Percentiles rank a stretch among this genome's conserved stretches.
These are phyloP conservation scores for Bryum argenteum DNA, from an alignment of 225 moss, liverwort and hornwort species.

Conservation along the genomic window DNA sequence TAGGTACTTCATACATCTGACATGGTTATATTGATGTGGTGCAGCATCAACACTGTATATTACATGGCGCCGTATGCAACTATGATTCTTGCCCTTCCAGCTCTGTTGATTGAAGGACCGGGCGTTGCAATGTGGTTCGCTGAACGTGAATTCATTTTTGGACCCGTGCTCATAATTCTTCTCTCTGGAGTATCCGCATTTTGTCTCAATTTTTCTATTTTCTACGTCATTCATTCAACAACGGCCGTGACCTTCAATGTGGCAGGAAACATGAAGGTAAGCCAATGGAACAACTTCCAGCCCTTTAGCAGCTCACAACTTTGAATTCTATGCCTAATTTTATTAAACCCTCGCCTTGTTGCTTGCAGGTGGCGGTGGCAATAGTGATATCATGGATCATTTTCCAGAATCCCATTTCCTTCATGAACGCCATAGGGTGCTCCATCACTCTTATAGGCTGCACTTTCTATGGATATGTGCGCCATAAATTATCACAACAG, in stretches of 20 bases:
- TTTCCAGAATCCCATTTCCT: slow-evolving; percentile 72
- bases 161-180: slow-evolving; percentile 63
- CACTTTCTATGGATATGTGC: slow-evolving; percentile 80
- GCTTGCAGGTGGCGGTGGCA: slow-evolving; percentile 73
- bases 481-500: slow-evolving; percentile 57
- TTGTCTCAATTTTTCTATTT: slow-evolving; percentile 82
- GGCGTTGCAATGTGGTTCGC: slow-evolving; percentile 57
- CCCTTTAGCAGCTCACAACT: not conserved
- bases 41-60: slow-evolving; percentile 85
- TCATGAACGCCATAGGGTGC: slow-evolving; percentile 76
- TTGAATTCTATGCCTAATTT: not conserved
- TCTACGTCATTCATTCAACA: slow-evolving; percentile 85
- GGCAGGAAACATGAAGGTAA: slow-evolving; percentile 85
- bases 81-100: slow-evolving; percentile 73
- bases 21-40: slow-evolving; percentile 16
- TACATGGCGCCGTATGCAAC: slow-evolving; percentile 90
- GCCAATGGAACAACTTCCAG: not conserved
- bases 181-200: slow-evolving; percentile 74
- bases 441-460: slow-evolving; percentile 68
- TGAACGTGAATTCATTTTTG: slow-evolving; percentile 31
- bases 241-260: slow-evolving; percentile 87
- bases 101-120: slow-evolving; percentile 62
- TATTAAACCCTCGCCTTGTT: not conserved
- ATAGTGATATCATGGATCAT: slow-evolving; percentile 81
- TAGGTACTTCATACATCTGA: not conserved